These are phyloP conservation scores for Geosmithia flava DNA, from an alignment of 2,329 filamentous ascomycete genomes.

Conservation along the genomic window DNA sequence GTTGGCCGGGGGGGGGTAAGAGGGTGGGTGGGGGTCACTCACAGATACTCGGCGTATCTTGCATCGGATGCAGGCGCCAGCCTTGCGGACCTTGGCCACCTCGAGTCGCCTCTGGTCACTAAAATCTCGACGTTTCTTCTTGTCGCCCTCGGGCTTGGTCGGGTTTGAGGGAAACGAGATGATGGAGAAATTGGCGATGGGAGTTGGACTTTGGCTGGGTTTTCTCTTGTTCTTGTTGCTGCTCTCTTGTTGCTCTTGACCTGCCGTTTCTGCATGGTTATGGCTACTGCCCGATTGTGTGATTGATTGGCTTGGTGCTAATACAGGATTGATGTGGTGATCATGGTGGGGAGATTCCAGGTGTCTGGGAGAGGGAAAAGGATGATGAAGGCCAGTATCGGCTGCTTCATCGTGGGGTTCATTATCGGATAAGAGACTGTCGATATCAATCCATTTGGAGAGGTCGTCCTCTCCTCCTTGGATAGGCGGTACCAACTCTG, in stretches of 20 bases:
- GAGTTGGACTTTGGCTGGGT: too few relatives aligned
- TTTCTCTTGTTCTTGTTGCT: too few relatives aligned
- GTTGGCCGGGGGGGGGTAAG: too few relatives aligned
- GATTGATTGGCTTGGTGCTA: too few relatives aligned
- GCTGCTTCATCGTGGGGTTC: neutral
- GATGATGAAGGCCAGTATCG: too few relatives aligned
- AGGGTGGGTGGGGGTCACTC: too few relatives aligned
- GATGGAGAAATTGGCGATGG: slow-evolving; percentile 11
- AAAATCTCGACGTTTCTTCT: slow-evolving; percentile 14
- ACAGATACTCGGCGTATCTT: slow-evolving; percentile 9
- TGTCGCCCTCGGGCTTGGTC: slow-evolving; percentile 10
- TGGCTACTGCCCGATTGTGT: neutral
- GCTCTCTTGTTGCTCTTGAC: too few relatives aligned
- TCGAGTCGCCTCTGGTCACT: slow-evolving; percentile 12
- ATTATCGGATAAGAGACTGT: slow-evolving; percentile 2
- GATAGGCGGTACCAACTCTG: neutral
- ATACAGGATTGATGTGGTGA: too few relatives aligned
- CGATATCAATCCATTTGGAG: neutral
- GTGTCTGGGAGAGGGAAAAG: too few relatives aligned
- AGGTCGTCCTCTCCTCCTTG: slow-evolving; percentile 3
- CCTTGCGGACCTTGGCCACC: slow-evolving; percentile 13
- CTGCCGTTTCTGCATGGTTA: neutral
- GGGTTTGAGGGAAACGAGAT: slow-evolving; percentile 15
- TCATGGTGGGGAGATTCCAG: too few relatives aligned
- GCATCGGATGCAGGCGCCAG: slow-evolving; percentile 13